phyloP scores from a whole-genome alignment of 1,284 basidiomycete genomes.

The Peniophora sp. region DNA sequence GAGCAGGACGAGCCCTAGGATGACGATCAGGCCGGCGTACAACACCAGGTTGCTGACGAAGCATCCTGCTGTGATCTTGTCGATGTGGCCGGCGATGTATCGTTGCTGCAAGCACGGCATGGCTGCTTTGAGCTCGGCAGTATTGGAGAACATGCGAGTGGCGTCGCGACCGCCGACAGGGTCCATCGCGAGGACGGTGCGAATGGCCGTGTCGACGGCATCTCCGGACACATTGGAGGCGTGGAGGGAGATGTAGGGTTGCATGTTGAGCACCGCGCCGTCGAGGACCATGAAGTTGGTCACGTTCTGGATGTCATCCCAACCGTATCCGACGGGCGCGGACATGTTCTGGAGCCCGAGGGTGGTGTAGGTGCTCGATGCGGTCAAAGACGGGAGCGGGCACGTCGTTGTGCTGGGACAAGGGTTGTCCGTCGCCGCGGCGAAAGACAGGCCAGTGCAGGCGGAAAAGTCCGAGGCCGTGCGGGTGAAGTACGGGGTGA shows the following conservation, averaged over 20 bases:
- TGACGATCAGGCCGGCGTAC: slow-evolving; percentile 87
- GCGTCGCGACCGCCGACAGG: slow-evolving; percentile 75
- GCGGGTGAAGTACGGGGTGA: slow-evolving; percentile 80
- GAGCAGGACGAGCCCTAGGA: slow-evolving; percentile 83
- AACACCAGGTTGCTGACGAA: slow-evolving; percentile 88
- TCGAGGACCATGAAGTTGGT: slow-evolving; percentile 82
- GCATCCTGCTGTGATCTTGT: slow-evolving; percentile 95
- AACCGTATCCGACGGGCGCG: slow-evolving; percentile 76
- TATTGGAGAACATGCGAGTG: slow-evolving; percentile 78
- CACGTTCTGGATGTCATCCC: slow-evolving; percentile 71
- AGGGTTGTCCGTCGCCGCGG: slow-evolving; percentile 67
- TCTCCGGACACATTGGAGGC: slow-evolving; percentile 65
- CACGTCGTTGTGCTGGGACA: slow-evolving; percentile 58
- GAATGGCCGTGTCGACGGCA: slow-evolving; percentile 77
- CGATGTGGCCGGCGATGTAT: slow-evolving; percentile 91
- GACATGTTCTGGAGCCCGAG: slow-evolving; percentile 61
- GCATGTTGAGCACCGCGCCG: slow-evolving; percentile 90
- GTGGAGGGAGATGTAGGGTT: slow-evolving; percentile 77
- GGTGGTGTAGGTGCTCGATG: slow-evolving; percentile 46
- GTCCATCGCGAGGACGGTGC: slow-evolving; percentile 56
- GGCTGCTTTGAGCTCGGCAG: slow-evolving; percentile 55
- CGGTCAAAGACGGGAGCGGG: slow-evolving; percentile 49
- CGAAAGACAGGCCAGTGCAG: slow-evolving; percentile 55
- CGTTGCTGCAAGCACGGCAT: slow-evolving; percentile 78
- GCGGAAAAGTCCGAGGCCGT: slow-evolving; percentile 51